A percentile compares a stretch with the other conserved stretches of the same genome.
phyloP scores from a whole-genome alignment of 2,329 filamentous ascomycete species.

The Cytospora mali region DNA sequence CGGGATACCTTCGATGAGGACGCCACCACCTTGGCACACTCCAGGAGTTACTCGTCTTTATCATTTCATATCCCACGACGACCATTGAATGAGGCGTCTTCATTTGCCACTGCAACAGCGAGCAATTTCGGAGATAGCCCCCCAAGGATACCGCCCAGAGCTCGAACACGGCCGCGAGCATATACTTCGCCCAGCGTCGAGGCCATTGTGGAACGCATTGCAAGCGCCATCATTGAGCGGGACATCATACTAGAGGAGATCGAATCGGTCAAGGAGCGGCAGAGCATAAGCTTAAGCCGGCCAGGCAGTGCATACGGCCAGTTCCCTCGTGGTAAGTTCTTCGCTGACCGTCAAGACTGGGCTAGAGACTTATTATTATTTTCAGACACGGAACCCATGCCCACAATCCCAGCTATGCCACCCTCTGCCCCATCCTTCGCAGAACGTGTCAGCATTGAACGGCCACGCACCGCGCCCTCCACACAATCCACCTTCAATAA shows the following conservation, averaged over 20 bases:
- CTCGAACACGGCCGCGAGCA: slow-evolving; percentile 44
- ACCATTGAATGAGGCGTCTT: slow-evolving; percentile 40
- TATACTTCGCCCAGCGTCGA: slow-evolving; percentile 52
- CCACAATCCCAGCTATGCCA: slow-evolving; percentile 59
- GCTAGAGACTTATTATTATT: neutral
- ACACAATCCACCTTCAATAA: slow-evolving; percentile 24
- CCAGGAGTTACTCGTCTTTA: slow-evolving; percentile 53
- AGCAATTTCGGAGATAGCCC: slow-evolving; percentile 38
- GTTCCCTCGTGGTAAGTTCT: neutral
- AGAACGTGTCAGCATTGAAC: slow-evolving; percentile 54
- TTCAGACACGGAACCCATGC: slow-evolving; percentile 54
- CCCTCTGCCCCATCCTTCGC: slow-evolving; percentile 60
- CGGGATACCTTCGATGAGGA: slow-evolving; percentile 39
- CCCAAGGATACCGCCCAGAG: slow-evolving; percentile 48
- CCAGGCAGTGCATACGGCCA: slow-evolving; percentile 54
- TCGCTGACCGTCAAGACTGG: neutral
- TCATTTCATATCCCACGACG: slow-evolving; percentile 60
- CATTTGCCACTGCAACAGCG: slow-evolving; percentile 32
- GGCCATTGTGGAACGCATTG: slow-evolving; percentile 57
- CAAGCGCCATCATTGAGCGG: slow-evolving; percentile 59
- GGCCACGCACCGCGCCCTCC: slow-evolving; percentile 40
- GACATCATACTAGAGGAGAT: slow-evolving; percentile 62
- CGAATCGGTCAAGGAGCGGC: slow-evolving; percentile 61
- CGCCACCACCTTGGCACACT: slow-evolving; percentile 41
- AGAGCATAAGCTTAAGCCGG: slow-evolving; percentile 57